phyloP scores from a whole-genome alignment of 140 eudicot genomes.

The Anethum foeniculum region DNA sequence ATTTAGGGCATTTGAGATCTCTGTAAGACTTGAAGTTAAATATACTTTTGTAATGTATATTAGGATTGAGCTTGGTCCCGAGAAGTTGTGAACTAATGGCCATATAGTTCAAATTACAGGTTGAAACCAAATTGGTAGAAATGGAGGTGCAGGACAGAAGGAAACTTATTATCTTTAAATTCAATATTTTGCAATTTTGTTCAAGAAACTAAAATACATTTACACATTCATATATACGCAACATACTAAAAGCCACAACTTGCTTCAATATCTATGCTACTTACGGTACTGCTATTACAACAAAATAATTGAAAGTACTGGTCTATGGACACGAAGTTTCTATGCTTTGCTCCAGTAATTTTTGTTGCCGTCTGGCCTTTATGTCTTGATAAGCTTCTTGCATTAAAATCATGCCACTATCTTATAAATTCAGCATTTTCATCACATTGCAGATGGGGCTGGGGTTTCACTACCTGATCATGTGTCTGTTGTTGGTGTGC shows the following conservation, averaged over 20 bases:
- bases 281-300: not conserved
- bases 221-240: not conserved
- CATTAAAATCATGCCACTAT: not conserved
- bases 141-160: not conserved
- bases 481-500: constrained; percentile 73
- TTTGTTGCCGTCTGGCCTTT: not conserved
- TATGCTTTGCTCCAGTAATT: not conserved
- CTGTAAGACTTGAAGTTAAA: not conserved
- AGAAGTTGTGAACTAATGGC: not conserved
- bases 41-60: not conserved
- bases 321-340: not conserved
- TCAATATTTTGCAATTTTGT: not conserved
- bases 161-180: not conserved
- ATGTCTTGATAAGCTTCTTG: not conserved
- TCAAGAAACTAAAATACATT: not conserved
- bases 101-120: not conserved
- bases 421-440: constrained; percentile 1
- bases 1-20: not conserved
- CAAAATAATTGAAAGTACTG: not conserved
- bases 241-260: not conserved
- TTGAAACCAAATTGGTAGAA: not conserved
- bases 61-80: not conserved
- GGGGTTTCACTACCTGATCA: constrained; percentile 54
- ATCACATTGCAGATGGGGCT: constrained; percentile 52
- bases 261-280: not conserved